Conservation (phyloP, 2,329 filamentous ascomycete genomes). For the Fusarium pilosicola region DNA sequence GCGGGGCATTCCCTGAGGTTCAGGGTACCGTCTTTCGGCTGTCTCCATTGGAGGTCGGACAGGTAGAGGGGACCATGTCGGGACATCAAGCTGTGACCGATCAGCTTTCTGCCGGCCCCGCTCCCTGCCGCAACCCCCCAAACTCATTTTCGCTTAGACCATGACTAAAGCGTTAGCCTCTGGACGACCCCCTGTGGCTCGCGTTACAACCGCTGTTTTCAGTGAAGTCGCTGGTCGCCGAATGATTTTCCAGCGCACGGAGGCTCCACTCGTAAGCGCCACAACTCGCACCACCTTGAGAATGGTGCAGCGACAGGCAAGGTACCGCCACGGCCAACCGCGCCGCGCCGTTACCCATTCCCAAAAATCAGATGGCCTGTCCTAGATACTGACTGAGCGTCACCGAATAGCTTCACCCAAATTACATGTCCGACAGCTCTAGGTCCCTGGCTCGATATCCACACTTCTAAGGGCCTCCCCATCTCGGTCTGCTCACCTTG, state of each 20-base stretch:
- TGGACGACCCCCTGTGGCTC: slow-evolving; percentile 16
- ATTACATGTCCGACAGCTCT: slow-evolving; percentile 17
- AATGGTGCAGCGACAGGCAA: slow-evolving; percentile 4
- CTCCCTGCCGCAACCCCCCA: slow-evolving; percentile 15
- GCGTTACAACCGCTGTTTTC: slow-evolving; percentile 26
- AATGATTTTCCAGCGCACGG: background rate
- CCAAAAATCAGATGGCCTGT: slow-evolving; percentile 31
- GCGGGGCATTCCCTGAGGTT: slow-evolving; percentile 20
- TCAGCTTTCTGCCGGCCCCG: slow-evolving; percentile 28
- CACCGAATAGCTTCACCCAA: slow-evolving; percentile 39
- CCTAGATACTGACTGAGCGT: slow-evolving; percentile 13
- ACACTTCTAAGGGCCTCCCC: slow-evolving; percentile 36
- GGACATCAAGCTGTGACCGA: slow-evolving; percentile 21
- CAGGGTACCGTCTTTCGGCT: slow-evolving; percentile 3
- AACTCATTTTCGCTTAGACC: slow-evolving; percentile 21
- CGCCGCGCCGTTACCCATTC: slow-evolving; percentile 13
- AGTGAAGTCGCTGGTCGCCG: slow-evolving; percentile 19
- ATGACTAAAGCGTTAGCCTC: background rate
- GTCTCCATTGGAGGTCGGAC: background rate
- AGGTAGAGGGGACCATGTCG: slow-evolving; percentile 23
- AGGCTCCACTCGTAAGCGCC: slow-evolving; percentile 30
- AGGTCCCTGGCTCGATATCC: slow-evolving; percentile 23
- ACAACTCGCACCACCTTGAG: slow-evolving; percentile 30
- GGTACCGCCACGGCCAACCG: slow-evolving; percentile 3
- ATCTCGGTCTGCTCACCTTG: slow-evolving; percentile 37